These are phyloP conservation scores for Colletotrichum limetticola DNA, from an alignment of 2,329 filamentous ascomycete genomes.

Conservation along the genomic window DNA sequence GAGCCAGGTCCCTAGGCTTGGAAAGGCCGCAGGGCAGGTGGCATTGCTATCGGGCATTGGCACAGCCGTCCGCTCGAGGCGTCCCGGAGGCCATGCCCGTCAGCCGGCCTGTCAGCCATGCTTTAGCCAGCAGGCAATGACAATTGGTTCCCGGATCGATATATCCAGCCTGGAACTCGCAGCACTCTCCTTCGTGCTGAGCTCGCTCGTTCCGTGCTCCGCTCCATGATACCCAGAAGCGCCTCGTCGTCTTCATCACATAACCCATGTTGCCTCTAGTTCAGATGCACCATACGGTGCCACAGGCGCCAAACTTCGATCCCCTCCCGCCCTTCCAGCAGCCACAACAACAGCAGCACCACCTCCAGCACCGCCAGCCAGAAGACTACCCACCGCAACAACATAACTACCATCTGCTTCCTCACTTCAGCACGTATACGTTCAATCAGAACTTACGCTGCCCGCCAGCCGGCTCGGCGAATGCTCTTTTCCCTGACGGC, in stretches of 20 bases:
- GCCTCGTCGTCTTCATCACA: neutral
- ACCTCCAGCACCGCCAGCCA: constrained; percentile 37
- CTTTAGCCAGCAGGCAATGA: constrained; percentile 57
- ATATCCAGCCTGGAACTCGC: constrained; percentile 37
- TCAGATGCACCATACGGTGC: constrained; percentile 64
- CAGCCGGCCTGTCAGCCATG: constrained; percentile 50
- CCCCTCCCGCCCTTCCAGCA: constrained; percentile 42
- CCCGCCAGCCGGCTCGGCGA: constrained; percentile 13
- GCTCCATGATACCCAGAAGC: constrained; percentile 19
- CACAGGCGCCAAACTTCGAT: constrained; percentile 53
- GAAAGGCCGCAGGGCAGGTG: constrained; percentile 22
- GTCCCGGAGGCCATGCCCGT: constrained; percentile 57
- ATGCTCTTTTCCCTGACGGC: constrained; percentile 25
- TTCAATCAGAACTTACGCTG: constrained; percentile 37
- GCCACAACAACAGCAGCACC: constrained; percentile 5
- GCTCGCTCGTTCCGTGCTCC: neutral
- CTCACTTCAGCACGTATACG: constrained; percentile 34
- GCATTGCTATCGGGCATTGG: constrained; percentile 35
- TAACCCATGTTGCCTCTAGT: constrained; percentile 60
- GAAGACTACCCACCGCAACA: constrained; percentile 37
- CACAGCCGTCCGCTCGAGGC: constrained; percentile 34
- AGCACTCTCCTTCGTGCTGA: constrained; percentile 38
- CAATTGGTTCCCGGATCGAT: constrained; percentile 38
- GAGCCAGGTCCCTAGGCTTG: neutral
- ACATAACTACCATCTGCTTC: constrained; percentile 39